Evolutionary conservation across 257 asterid genomes (phyloP), one percentile per base, ranked within the genome.

Genomic region (Lavandula angustifolia): DNA sequence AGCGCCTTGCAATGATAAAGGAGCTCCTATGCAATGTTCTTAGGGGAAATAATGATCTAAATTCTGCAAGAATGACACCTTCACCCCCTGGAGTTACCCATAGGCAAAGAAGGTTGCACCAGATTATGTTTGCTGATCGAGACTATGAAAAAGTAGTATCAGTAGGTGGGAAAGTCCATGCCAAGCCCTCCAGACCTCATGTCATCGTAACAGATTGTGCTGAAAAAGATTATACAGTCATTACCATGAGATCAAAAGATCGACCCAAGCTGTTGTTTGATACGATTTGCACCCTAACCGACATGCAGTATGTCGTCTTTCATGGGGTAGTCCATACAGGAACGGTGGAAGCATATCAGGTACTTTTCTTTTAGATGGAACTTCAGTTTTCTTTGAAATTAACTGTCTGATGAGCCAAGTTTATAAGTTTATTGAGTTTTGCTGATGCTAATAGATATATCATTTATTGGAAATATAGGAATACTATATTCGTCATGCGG

Each of bases 231-330:
- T 88, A 86, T 54, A 84, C 96, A 3, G 95, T 84, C 70, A 80
- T 88, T 71, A 84, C 85, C 34, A 73, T 88, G 87, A 82, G 81
- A 62, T 82, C 95, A 11, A 85, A 74, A 66, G 96, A 85, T 68
- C 80, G 96, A 43, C 92, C 96, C 55, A 88, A 88, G 80, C 81
- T 88, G 78, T 66, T 88, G 82, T 88, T 88, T 68, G 96, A 88
- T 79, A 84, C 72, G 27, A 72, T 88, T 58, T 85, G 94, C 81
- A 82, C 96, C 66, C 78, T 88, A 27, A 88, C 96, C 6, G 96
- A 85, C 73, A 88, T 85, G 96, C 92, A 88, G 72, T 88, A 88
- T 69, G 94, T 88, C 9, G 84, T 88, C 51, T 88, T 78, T 62
- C 96, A 88, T 46, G 96, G 92, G 51, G 94, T 86, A 12, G 95